Evolutionary conservation across 129 eudicot genomes (phyloP), one percentile per base, ranked within the genome.

Genomic region (Glebionis coronaria): DNA sequence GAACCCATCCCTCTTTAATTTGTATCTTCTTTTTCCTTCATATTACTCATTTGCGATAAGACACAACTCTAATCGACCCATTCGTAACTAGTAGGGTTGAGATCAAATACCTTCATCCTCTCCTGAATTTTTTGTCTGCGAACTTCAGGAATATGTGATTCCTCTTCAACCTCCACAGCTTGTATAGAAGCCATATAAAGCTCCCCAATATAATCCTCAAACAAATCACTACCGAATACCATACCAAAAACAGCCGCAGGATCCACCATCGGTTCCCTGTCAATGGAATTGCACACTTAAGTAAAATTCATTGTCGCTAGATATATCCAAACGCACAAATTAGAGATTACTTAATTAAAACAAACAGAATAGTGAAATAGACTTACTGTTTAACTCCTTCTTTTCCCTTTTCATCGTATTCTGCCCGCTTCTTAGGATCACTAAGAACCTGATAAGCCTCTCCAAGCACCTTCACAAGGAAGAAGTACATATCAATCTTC

Each of bases 401-500:
- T 76, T 92, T 88, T 49, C 98, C 98, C 74, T 76, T 52, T 40
- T 67, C 80, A 73, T 92, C 87, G 80, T 92, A 92, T 46, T 85
- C 90, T 71, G 82, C 96, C 80, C 96, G 98, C 78, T 92, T 85
- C 58, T 85, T 82, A 53, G 96, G 87, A 70, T 88, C 96, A 70
- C 98, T 92, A 58, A 92, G 76, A 68, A 88, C 83, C 87, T 92
- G 95, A 82, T 92, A 92, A 69, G 96, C 95, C 82, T 92, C 96
- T 73, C 90, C 96, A 67, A 92, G 96, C 51, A 74, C 87, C 96
- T 92, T 63, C 56, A 70, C 31, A 68, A 69, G 9, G 20, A 56
- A 53, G 28, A 61, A 61, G 19, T 5, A 23, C 8, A 56, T 63
- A 60, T 58, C 50, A 23, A 74, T 61, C 2, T n/a, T 12, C 56